Evolutionary conservation across 768 basidiomycete genomes (phyloP), one percentile per base, ranked within the genome.

Genomic region (Amanita muscaria): DNA sequence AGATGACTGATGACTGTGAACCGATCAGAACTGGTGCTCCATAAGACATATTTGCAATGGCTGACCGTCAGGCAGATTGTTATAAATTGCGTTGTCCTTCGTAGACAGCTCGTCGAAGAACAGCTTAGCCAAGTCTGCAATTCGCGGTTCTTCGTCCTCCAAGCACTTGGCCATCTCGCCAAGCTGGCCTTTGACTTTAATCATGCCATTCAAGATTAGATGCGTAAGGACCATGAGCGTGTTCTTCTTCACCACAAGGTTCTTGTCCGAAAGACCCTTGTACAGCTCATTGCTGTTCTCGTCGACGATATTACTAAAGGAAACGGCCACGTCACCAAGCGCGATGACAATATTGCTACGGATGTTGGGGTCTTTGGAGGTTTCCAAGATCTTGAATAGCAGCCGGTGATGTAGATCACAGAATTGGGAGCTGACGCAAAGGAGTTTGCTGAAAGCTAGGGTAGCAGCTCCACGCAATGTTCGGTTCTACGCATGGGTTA

Each of bases 101-200:
- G 89, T 92, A 25, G 89, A 84, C 42, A 99, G 65, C 58, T 98
- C 93, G 16, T 79, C 86, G 70, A 99, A 99, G 79, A 99, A 99
- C 40, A 99, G 60, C 63, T 92, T 94, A n/a, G 96, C 94, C 30
- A 99, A 73, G 55, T 97, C 94, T 14, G 87, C 78, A 48, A 99
- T 85, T 11, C 94, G 66, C 36, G 72, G 72, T 46, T 97, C 94
- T 18, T 76, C 71, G 61, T 98, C 94, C 65, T 97, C 92, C 5
- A 98, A 65, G 59, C 96, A 98, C 64, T 99, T 98, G n/a, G 94
- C 96, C 94, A 99, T 98, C 72, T 99, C 96, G 14, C 96, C 96
- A 5, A 99, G 72, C 59, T 99, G 94, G 1, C 96, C 96, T 65
- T 99, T 98, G 53, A 98, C 93, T 64, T 98, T 99, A 74, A 99